These are phyloP conservation scores for Artemisia annua DNA, from an alignment of 129 eudicot genomes.

Conservation along the genomic window DNA sequence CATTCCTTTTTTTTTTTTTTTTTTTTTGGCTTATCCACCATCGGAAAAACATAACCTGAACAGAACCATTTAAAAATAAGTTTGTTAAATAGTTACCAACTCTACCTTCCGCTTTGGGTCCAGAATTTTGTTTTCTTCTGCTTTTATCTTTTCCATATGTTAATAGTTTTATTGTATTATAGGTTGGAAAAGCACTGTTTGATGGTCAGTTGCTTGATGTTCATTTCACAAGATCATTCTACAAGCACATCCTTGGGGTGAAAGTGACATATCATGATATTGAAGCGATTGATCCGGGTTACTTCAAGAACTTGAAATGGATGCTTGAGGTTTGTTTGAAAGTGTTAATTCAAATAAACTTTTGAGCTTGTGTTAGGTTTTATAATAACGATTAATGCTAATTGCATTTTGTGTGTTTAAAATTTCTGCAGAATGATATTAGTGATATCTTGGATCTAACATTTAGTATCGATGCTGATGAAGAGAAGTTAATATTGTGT, in stretches of 20 bases:
- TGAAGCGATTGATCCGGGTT: constrained; percentile 97
- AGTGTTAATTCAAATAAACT: neutral
- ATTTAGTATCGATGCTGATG: constrained; percentile 98
- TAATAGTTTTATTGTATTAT: constrained; percentile 8
- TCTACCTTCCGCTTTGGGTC: neutral
- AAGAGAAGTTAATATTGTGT: constrained; percentile 86
- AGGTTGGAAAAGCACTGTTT: constrained; percentile 96
- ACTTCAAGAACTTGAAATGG: constrained; percentile 96
- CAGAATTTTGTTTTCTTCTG: neutral
- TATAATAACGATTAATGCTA: constrained; percentile 8
- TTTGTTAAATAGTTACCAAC: neutral
- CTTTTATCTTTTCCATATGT: constrained; percentile 1
- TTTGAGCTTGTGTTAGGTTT: neutral
- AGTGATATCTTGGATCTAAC: constrained; percentile 85
- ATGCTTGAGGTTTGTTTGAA: constrained; percentile 79
- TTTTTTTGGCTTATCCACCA: neutral
- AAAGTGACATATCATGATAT: constrained; percentile 99
- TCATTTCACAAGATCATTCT: constrained; percentile 95
- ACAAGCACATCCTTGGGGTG: constrained; percentile 95
- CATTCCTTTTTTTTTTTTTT: neutral
- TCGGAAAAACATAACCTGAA: neutral
- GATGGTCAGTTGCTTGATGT: constrained; percentile 98
- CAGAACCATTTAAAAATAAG: neutral
- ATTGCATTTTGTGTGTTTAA: neutral
- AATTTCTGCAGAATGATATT: constrained; percentile 81